phyloP scores from a whole-genome alignment of 345 rosid genomes.

The Stellera chamaejasme region DNA sequence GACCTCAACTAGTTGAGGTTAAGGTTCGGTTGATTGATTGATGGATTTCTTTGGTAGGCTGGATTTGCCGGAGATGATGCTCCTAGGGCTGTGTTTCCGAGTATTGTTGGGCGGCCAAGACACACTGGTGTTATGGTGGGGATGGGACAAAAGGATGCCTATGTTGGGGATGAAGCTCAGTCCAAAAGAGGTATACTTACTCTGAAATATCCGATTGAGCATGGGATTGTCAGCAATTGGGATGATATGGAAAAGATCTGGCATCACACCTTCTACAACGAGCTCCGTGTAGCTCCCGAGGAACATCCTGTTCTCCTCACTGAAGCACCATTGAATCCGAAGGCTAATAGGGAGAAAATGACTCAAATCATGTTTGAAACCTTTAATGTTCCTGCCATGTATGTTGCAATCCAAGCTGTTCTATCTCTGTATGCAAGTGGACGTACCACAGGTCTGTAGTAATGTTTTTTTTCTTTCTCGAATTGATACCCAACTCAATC shows the following conservation, averaged over 20 bases:
- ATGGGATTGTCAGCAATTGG: slow-evolving; percentile 67
- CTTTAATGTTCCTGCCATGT: slow-evolving; percentile 52
- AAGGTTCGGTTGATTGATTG: background rate
- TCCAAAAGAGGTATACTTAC: slow-evolving; percentile 64
- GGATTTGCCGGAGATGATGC: slow-evolving; percentile 63
- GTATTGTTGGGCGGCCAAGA: slow-evolving; percentile 64
- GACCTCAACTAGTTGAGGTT: too few relatives aligned
- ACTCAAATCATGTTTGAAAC: slow-evolving; percentile 58
- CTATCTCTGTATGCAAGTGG: slow-evolving; percentile 64
- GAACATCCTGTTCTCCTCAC: slow-evolving; percentile 59
- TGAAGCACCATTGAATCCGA: slow-evolving; percentile 56
- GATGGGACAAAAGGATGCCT: slow-evolving; percentile 65
- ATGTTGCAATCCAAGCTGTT: slow-evolving; percentile 54
- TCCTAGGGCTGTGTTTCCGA: slow-evolving; percentile 55
- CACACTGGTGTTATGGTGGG: slow-evolving; percentile 68
- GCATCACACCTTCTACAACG: slow-evolving; percentile 65
- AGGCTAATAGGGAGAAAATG: slow-evolving; percentile 59
- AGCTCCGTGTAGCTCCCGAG: slow-evolving; percentile 53
- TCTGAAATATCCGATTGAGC: slow-evolving; percentile 52
- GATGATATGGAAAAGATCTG: slow-evolving; percentile 66
- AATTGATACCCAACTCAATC: background rate
- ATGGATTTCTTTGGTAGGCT: slow-evolving; percentile 22
- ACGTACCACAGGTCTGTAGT: slow-evolving; percentile 49
- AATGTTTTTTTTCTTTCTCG: background rate
- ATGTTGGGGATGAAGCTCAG: slow-evolving; percentile 61